These are phyloP conservation scores for Setaria italica DNA, from an alignment of 202 grass and related monocot species.

Conservation along the genomic window DNA sequence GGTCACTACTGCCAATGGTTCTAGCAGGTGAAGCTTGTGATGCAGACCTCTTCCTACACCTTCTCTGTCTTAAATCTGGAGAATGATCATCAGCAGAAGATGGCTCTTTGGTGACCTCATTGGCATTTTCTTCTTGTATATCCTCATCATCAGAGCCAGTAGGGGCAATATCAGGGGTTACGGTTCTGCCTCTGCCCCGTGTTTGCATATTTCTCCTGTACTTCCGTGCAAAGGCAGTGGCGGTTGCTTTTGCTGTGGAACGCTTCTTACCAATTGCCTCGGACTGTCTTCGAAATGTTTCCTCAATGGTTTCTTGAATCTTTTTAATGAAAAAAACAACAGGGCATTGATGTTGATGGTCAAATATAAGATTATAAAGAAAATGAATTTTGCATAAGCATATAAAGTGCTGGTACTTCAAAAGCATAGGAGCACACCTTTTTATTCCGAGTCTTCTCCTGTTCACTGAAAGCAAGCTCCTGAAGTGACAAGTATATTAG, in stretches of 20 bases:
- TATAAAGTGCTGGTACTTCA: conserved; percentile 26
- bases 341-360: background rate
- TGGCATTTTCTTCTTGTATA: conserved; percentile 68
- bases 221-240: conserved; percentile 64
- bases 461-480: conserved; percentile 94
- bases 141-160: conserved; percentile 76
- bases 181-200: conserved; percentile 66
- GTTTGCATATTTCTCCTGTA: conserved; percentile 67
- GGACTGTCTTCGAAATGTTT: conserved; percentile 77
- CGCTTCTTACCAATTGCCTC: conserved; percentile 85
- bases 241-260: conserved; percentile 59
- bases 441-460: conserved; percentile 91
- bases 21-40: conserved; percentile 76
- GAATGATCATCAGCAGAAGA: conserved; percentile 81
- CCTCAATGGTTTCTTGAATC: conserved; percentile 96
- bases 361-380: conserved; percentile 39
- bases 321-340: conserved; percentile 43
- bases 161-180: conserved; percentile 46
- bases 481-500: conserved; percentile 50
- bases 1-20: conserved; percentile 55
- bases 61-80: conserved; percentile 78
- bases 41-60: conserved; percentile 56
- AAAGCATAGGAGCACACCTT: conserved; percentile 61
- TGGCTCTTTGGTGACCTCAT: conserved; percentile 68
- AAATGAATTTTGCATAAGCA: conserved; percentile 17